phyloP scores from a whole-genome alignment of 2,329 filamentous ascomycete species.

The Microthyrium microscopicum region DNA sequence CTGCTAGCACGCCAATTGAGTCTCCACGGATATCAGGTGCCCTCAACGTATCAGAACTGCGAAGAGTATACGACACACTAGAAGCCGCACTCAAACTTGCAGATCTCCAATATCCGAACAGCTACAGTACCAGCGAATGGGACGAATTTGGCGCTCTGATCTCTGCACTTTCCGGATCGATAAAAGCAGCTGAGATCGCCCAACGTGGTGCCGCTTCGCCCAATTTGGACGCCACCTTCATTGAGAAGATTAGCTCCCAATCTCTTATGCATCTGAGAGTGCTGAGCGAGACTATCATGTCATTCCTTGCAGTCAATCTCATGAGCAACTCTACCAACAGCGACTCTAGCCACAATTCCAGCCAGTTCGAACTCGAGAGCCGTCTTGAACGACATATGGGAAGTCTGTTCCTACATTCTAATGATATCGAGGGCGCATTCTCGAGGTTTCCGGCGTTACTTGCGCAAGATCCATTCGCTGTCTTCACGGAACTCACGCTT shows the following conservation, averaged over 20 bases:
- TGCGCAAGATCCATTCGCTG: conserved; percentile 56
- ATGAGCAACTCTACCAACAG: conserved; percentile 45
- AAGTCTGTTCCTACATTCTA: conserved; percentile 51
- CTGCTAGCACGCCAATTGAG: too few relatives aligned
- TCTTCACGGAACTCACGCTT: conserved; percentile 64
- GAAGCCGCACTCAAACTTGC: too few relatives aligned
- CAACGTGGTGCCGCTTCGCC: conserved; percentile 69
- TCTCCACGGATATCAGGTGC: too few relatives aligned
- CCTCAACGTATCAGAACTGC: too few relatives aligned
- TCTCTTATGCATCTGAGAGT: conserved; percentile 74
- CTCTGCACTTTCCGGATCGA: too few relatives aligned
- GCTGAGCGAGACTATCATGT: conserved; percentile 71
- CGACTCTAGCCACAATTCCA: too few relatives aligned
- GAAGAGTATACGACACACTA: too few relatives aligned
- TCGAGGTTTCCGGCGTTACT: too few relatives aligned
- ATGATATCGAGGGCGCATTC: too few relatives aligned
- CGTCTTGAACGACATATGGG: conserved; percentile 56
- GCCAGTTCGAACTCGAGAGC: conserved; percentile 51
- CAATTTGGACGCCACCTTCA: conserved; percentile 55
- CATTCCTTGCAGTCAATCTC: conserved; percentile 64
- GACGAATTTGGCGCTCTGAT: too few relatives aligned
- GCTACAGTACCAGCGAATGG: too few relatives aligned
- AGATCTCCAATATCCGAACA: too few relatives aligned
- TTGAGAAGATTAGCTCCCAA: conserved; percentile 74
- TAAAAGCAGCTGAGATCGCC: conserved; percentile 78